phyloP scores from a whole-genome alignment of 352 stramenopile species.

The Globisporangium recalcitrans region DNA sequence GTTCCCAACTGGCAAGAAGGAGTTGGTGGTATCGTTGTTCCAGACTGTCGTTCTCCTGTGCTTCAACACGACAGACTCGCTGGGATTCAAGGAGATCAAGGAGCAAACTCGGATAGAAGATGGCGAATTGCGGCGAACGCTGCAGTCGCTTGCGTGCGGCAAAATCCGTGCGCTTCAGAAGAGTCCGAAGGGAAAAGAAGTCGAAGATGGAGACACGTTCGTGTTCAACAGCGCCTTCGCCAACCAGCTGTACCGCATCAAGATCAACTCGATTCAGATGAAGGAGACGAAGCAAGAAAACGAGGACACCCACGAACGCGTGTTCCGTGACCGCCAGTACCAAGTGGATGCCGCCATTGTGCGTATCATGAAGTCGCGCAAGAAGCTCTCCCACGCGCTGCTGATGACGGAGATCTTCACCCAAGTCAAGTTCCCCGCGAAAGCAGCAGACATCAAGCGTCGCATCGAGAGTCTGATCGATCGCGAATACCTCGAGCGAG shows the following conservation, averaged over 20 bases:
- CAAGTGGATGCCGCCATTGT: conserved; percentile 96
- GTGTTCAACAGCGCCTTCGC: conserved; percentile 83
- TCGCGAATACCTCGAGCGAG: conserved; percentile 84
- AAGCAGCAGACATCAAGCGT: conserved; percentile 81
- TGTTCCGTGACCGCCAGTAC: conserved; percentile 92
- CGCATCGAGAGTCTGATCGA: conserved; percentile 89
- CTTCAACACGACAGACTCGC: conserved; percentile 60
- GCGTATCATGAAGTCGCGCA: conserved; percentile 99
- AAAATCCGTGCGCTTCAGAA: conserved; percentile 89
- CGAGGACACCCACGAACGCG: conserved; percentile 90
- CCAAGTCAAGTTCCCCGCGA: conserved; percentile 88
- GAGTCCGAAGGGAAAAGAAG: conserved; percentile 79
- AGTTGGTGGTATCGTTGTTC: conserved; percentile 84
- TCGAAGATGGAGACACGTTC: conserved; percentile 83
- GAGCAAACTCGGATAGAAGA: conserved; percentile 87
- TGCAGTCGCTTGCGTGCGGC: conserved; percentile 87
- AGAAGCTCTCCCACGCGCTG: conserved; percentile 92
- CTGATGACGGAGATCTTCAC: conserved; percentile 95
- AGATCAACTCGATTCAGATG: conserved; percentile 94
- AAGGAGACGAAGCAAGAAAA: conserved; percentile 93
- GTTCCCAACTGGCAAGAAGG: conserved; percentile 82
- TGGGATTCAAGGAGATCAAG: conserved; percentile 86
- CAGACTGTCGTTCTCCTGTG: conserved; percentile 85
- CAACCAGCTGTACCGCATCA: conserved; percentile 88
- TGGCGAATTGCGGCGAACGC: conserved; percentile 82